Evolutionary conservation across 805 yeast species (phyloP), one percentile per base, ranked within the genome.

Genomic region (Yamadazyma paraphyllophila): DNA sequence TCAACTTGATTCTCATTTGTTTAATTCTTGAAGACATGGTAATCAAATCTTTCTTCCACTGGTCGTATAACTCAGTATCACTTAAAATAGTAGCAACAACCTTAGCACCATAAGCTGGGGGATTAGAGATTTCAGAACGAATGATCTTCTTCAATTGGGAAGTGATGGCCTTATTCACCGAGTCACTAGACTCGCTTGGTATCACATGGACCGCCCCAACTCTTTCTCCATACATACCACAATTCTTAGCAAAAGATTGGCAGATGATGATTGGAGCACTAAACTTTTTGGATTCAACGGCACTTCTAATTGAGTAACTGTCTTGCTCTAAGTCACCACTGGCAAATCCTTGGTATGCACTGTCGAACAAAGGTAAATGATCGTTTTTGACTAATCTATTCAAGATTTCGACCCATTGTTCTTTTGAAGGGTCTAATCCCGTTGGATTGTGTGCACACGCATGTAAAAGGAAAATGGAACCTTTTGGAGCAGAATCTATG

Each of bases 391-490:
- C 77, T 51, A 88, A 69, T 20, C 81, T 84, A 36, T 76, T 74
- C 38, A 88, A 74, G 43, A 94, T 83, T 58, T 73, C 56, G 38
- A 65, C 65, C 99, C 99, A 92, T 69, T 92, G 86, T 42, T 78
- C 85, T 47, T 74, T 71, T 2, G 86, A 81, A 46, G 98, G 98
- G 65, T 92, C 99, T 56, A 92, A 81, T 35, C 98, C 99, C 16
- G 98, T 92, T 48, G 99, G 98, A 66, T 92, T 92, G 69, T 92
- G 99, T 29, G 98, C 98, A 66, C 97, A 91, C 3, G 98, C 90
- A 63, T 92, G 99, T 49, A 92, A 74, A 47, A 92, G 66, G 56
- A 92, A 82, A 37, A 89, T 61, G 12, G 96, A 88, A 40, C 96
- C 96, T 7, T 65, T 62, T 44, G 85, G 84, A 10, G 97, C 95